Evolutionary conservation across 805 yeast species (phyloP).

Genomic region (Kuraishia ogatae): DNA sequence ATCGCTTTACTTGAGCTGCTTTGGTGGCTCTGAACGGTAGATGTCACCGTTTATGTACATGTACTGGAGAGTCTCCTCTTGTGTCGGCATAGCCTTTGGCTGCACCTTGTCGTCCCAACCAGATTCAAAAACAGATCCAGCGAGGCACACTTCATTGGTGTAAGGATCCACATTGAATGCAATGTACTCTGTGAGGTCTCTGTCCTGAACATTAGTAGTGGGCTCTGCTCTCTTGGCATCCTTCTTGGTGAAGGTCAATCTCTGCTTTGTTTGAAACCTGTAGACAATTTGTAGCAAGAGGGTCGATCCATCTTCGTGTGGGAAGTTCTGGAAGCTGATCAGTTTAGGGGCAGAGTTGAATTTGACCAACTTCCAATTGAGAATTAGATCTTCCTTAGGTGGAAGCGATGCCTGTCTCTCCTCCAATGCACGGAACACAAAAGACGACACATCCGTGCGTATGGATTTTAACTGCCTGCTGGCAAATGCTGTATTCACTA

Average conservation of each 20-base stretch:
- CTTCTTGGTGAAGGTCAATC: constrained; percentile 38
- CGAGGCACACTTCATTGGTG: constrained; percentile 45
- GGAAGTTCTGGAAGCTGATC: constrained; percentile 53
- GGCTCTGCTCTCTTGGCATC: constrained; percentile 24
- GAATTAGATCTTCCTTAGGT: constrained; percentile 28
- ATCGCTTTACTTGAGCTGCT: background rate
- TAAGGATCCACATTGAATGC: constrained; percentile 56
- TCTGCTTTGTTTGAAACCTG: constrained; percentile 54
- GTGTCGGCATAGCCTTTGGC: constrained; percentile 16
- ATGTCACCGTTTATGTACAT: constrained; percentile 27
- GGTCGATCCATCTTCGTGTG: constrained; percentile 28
- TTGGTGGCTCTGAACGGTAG: constrained; percentile 21
- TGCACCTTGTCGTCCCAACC: constrained; percentile 26
- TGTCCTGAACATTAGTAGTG: constrained; percentile 22
- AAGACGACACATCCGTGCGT: constrained; percentile 40
- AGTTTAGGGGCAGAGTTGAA: constrained; percentile 68
- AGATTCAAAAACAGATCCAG: constrained; percentile 63
- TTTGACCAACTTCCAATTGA: constrained; percentile 73
- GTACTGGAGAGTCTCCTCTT: constrained; percentile 17
- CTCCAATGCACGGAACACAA: constrained; percentile 52
- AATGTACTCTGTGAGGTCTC: constrained; percentile 51
- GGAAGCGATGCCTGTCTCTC: constrained; percentile 51
- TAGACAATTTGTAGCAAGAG: constrained; percentile 43
- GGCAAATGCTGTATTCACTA: constrained; percentile 80
- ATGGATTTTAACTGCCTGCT: constrained; percentile 38